These are phyloP conservation scores for Crithidia bombi DNA, from an alignment of 208 protist genomes.

Conservation along the genomic window DNA sequence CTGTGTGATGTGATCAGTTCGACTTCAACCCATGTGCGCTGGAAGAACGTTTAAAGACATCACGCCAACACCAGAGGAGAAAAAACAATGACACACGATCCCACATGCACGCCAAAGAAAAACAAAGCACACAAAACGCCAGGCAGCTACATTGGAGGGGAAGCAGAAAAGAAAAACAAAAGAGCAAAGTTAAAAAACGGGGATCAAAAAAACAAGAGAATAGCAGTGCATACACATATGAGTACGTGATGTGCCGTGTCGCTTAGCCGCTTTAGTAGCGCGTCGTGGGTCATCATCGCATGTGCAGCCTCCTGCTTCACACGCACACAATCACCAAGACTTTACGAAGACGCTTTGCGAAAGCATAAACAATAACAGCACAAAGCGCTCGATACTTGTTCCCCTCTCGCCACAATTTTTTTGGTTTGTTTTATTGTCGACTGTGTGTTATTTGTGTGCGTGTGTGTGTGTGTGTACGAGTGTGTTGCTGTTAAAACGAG, in stretches of 20 bases:
- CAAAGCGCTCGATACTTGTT: too few species aligned
- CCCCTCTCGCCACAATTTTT: too few species aligned
- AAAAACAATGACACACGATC: not conserved
- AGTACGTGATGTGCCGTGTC: not conserved
- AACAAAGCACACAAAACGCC: not conserved
- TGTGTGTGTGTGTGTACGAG: too few species aligned
- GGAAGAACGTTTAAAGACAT: not conserved
- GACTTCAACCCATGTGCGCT: not conserved
- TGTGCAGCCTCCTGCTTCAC: not conserved
- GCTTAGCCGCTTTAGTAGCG: not conserved
- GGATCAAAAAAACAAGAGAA: slow-evolving; percentile 10
- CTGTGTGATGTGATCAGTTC: not conserved
- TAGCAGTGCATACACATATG: not conserved
- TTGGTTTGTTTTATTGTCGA: too few species aligned
- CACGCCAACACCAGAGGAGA: not conserved
- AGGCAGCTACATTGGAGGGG: not conserved
- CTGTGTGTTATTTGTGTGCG: too few species aligned
- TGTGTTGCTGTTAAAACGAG: too few species aligned
- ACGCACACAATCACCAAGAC: not conserved
- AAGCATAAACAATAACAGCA: not conserved
- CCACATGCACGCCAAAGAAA: not conserved
- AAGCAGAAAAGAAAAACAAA: not conserved
- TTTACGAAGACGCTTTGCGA: not conserved
- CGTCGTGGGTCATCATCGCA: not conserved
- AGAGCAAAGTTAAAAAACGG: not conserved